Evolutionary conservation across 768 basidiomycete species (phyloP), one percentile per base, ranked within the genome.

Genomic region (Macrolepiota dolichaula): DNA sequence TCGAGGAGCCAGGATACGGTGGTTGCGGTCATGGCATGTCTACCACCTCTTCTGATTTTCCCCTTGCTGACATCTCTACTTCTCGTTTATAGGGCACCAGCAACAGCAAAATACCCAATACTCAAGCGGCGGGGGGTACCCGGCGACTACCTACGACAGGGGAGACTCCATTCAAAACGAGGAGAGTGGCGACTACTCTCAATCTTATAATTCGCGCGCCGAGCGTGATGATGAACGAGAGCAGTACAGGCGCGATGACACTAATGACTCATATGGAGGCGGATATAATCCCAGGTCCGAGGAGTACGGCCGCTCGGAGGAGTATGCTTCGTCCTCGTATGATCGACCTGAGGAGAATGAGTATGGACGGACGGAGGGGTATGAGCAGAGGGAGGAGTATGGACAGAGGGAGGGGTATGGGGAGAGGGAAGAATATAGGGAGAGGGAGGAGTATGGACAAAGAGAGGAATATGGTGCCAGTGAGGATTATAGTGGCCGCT

Each of bases 1-100:
- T 67, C 37, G 68, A 71, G 19, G 77, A 81, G 63, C 67, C 74
- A 51, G 75, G 77, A 19, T 78, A 76, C 52, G 75, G 73, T n/a
- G 73, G 73, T 1, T 70, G 69, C 49, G 69, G 71, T 35, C 71
- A 74, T 62, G 71, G 71, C 29, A 61, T 61, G 2, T 63, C 50
- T 47, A 61, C 35, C 52, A 47, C 1, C 57, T 52, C 29, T 32
- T 24, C 59, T 55, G 17, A 40, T 38, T n/a, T 42, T 54, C 25
- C 44, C 62, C 17, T 55, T 36, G 35, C 36, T 15, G 42, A 32
- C 13, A n/a, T 44, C 19, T 44, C 29, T 32, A 15, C 9, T 5
- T 32, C 4, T 9, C 6, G 36, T 32, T 27, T n/a, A 15, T 37
- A 61, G 59, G 46, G 52, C 38, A 55, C 13, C 25, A 27, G 15